Evolutionary conservation across 495 filamentous ascomycete species (phyloP), one percentile per base, ranked within the genome.

Genomic region (Sporormia fimetaria): DNA sequence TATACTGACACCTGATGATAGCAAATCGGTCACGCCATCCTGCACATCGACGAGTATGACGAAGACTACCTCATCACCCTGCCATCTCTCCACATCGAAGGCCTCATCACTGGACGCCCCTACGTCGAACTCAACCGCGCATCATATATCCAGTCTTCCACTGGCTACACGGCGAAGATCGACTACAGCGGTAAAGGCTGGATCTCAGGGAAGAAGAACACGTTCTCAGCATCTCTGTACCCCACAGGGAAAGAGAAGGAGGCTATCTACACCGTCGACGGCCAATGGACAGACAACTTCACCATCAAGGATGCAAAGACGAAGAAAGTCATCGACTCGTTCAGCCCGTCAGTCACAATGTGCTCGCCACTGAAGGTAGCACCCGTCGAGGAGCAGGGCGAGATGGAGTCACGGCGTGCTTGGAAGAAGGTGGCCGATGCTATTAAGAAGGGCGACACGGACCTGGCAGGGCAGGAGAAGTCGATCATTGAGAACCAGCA

Each of bases 201-300:
- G 87, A 42, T 98, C 21, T 81, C 78, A 34, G 92, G 90, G 21
- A 94, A 92, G 70, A 92, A 93, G 65, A 98, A 98, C 68, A 81
- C 69, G 25, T 87, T 96, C 62, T 76, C 67, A 10, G 92, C 90
- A 0, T 69, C 63, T 20, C 58, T 96, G 16, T 87, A 76, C 62
- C 86, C 82, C 17, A 75, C 78, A 21, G 74, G 75, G 35, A 75
- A 75, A 35, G 85, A 94, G 55, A 87, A 83, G 62, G 75, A 87
- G 10, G 70, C 81, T 1, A 61, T 94, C 21, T 98, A 88, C 66
- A 86, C 75, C 12, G 70, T 84, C 44, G 78, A 90, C 28, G 90
- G 90, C 0, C 83, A 93, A 61, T 98, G 92, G 92, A 88, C 78
- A 16, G 82, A 87, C 42, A 66, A 57, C 8, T 95, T 94, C 62